Evolutionary conservation across 208 protist genomes (phyloP).

Genomic region (Porcisia deanei): DNA sequence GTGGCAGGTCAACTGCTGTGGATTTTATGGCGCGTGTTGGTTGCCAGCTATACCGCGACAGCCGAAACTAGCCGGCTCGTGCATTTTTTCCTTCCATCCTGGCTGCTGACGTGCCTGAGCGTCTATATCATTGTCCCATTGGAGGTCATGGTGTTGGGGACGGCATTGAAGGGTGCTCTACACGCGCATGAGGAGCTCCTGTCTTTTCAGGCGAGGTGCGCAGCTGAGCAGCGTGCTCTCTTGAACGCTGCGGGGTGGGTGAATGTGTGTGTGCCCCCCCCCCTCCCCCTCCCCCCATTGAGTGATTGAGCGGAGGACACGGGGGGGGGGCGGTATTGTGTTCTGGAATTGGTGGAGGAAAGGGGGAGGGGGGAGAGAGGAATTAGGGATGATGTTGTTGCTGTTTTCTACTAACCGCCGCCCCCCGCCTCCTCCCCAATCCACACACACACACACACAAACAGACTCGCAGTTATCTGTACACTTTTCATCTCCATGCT

Average conservation of each 20-base stretch:
- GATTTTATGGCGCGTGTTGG: constrained; percentile 17
- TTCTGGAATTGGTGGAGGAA: no score
- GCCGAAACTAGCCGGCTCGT: not conserved
- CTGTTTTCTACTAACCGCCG: not conserved
- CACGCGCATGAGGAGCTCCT: constrained; percentile 26
- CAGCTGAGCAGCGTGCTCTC: constrained; percentile 26
- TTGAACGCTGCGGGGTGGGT: constrained; percentile 10
- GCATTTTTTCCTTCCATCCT: constrained; percentile 16
- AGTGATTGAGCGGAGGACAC: not conserved
- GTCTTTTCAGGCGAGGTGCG: constrained; percentile 20
- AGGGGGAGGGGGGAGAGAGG: not conserved
- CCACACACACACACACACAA: not conserved
- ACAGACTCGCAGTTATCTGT: not conserved
- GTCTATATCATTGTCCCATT: constrained; percentile 17
- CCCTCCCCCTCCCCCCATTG: not conserved
- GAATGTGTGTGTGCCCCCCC: no score
- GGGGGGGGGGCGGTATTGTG: not conserved
- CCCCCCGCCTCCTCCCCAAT: not conserved
- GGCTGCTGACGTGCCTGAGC: constrained; percentile 13
- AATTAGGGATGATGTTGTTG: not conserved
- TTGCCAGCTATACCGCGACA: not conserved
- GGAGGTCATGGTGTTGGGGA: constrained; percentile 18
- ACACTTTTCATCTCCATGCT: not conserved
- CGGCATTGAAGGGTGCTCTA: constrained; percentile 23
- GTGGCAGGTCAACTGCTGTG: constrained; percentile 26